phyloP scores from a whole-genome alignment of 768 basidiomycete genomes.

The Boletus huronensis region DNA sequence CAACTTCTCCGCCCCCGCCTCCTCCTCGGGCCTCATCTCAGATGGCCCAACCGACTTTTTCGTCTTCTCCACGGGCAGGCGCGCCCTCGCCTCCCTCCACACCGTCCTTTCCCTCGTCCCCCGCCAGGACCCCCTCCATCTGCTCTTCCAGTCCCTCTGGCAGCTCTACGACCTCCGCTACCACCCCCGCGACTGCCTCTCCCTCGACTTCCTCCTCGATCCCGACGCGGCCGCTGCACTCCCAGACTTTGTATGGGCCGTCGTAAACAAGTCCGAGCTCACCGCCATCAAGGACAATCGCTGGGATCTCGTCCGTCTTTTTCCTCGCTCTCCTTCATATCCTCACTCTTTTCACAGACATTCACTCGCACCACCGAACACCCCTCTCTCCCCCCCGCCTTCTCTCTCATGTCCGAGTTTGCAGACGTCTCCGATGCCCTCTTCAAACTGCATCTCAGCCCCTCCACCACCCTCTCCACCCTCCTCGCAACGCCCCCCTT shows the following conservation, averaged over 20 bases:
- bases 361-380: slow-evolving; percentile 79
- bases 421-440: slow-evolving; percentile 81
- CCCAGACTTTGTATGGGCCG: slow-evolving; percentile 76
- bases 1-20: slow-evolving; percentile 72
- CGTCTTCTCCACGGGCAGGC: slow-evolving; percentile 84
- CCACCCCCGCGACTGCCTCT: slow-evolving; percentile 60
- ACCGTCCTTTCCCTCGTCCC: slow-evolving; percentile 74
- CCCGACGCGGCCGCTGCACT: slow-evolving; percentile 36
- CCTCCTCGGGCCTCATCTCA: slow-evolving; percentile 47
- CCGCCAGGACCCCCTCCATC: slow-evolving; percentile 77
- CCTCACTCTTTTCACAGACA: slow-evolving; percentile 46
- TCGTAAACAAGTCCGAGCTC: slow-evolving; percentile 80
- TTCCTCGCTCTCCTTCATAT: background rate
- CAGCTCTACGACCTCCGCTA: slow-evolving; percentile 76
- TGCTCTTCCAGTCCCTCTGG: slow-evolving; percentile 55
- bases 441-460: slow-evolving; percentile 46
- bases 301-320: slow-evolving; percentile 80
- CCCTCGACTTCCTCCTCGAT: slow-evolving; percentile 76
- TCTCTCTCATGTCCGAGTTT: slow-evolving; percentile 84
- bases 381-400: slow-evolving; percentile 51
- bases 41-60: slow-evolving; percentile 82
- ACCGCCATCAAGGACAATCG: slow-evolving; percentile 61
- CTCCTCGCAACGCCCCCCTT: slow-evolving; percentile 63
- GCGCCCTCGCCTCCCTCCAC: slow-evolving; percentile 73
- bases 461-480: slow-evolving; percentile 48